These are phyloP conservation scores for Tulasnella sp. DNA, from an alignment of 768 basidiomycete species.

Conservation along the genomic window DNA sequence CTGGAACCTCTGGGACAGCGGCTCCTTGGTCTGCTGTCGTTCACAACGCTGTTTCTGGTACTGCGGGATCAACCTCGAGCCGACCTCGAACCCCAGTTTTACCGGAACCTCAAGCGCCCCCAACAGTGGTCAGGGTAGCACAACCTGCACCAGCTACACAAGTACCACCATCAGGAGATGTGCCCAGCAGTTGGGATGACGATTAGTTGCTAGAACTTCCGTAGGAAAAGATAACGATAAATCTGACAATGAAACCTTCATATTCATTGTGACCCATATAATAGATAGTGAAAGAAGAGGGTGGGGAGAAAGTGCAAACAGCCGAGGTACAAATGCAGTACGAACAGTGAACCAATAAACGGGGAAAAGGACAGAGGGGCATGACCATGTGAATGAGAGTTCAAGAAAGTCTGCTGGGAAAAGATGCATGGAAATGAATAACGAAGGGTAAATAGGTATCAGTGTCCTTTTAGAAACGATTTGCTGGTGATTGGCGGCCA, in stretches of 20 bases:
- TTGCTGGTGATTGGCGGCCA: conserved; percentile 18
- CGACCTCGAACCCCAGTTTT: background rate
- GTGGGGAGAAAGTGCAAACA: background rate
- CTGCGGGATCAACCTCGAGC: background rate
- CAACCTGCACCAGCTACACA: background rate
- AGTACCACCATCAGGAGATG: background rate
- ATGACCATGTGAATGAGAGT: background rate
- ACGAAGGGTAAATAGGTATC: background rate
- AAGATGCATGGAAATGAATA: conserved; percentile 7
- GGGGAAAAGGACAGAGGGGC: background rate
- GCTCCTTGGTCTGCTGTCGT: conserved; percentile 8
- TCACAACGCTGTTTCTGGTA: background rate
- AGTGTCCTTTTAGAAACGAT: conserved; percentile 5
- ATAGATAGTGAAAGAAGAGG: background rate
- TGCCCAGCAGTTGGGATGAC: background rate
- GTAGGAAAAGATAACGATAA: background rate
- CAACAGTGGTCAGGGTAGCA: background rate
- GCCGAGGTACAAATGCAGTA: conserved; percentile 1
- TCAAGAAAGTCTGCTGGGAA: background rate
- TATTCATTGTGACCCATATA: conserved; percentile 1
- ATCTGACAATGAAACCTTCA: background rate
- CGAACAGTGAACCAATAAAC: background rate
- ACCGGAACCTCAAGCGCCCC: background rate
- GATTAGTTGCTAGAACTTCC: background rate
- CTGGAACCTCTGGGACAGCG: background rate